Base-by-base conservation (phyloP, 495 filamentous ascomycete genomes). In the Penicillium desertorum region DNA sequence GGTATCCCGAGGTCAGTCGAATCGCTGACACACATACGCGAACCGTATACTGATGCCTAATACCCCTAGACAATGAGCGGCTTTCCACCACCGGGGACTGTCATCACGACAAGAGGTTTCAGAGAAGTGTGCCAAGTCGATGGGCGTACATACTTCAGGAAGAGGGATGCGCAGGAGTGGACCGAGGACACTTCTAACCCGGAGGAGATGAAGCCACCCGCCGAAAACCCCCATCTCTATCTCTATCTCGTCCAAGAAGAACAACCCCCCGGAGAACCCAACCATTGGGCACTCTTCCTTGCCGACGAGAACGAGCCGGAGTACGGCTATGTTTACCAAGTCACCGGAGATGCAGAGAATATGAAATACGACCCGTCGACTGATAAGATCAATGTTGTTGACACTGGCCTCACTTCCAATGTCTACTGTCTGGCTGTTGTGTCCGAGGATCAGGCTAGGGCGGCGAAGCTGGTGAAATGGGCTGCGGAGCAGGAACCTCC, bases 231-330 rank as follows among this genome's bases (percentile, higher is more conserved):
- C 2, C 25, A 51, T 29, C 53, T 67, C n/a, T 60, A 61, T 20
- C 55, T 67, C 44, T 67, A 57, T 8, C 62, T 70, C 14, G 43
- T 67, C 14, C 51, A 54, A n/a, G 22, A 65, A 8, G 45, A 32
- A 29, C 62, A 67, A 55, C 44, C 27, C 8, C 45, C 54, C 36
- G 62, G 50, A 9, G 59, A 70, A 47, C 62, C 62, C 5, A 23
- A 56, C 3, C 64, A 69, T n/a, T 69, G 64, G 64, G 62, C 56
- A 3, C 57, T 69, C 6, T 63, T 64, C 25, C 27, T 66, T 14
- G 57, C 57, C 7, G 47, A 52, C 14, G 62, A 69, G 27, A 67
- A 67, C 36, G 16, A 61, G 20, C 54, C 54, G 1, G 64, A 60
- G 0, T 42, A 36, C 2, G 50, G 50, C 5, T 52, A 52, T 42